A percentile compares a stretch with the other conserved stretches of the same genome.
Conservation (phyloP, 352 stramenopile genomes). For the Globisporangium carolinianum region DNA sequence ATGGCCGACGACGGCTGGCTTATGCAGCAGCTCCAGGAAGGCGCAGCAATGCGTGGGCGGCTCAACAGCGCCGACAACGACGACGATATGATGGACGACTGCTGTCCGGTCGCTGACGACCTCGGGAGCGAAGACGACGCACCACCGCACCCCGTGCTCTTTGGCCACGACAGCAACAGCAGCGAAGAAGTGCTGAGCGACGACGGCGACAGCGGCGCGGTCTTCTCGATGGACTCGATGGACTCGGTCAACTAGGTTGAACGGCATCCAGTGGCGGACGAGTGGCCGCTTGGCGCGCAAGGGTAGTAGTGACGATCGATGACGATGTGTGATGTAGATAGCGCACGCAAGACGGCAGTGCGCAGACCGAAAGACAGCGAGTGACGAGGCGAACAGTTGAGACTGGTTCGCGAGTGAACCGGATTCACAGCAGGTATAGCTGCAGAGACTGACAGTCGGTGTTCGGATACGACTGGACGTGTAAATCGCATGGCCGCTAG, state of each 20-base stretch:
- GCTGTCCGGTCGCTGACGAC: slow-evolving; percentile 27
- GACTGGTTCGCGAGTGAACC: too few relatives aligned
- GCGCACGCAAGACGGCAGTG: too few relatives aligned
- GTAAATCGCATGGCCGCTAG: neutral
- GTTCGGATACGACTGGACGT: slow-evolving; percentile 7
- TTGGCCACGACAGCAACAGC: slow-evolving; percentile 50
- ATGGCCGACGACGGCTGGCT: slow-evolving; percentile 84
- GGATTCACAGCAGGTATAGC: too few relatives aligned
- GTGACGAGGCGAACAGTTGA: too few relatives aligned
- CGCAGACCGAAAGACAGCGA: too few relatives aligned
- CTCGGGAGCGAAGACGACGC: slow-evolving; percentile 53
- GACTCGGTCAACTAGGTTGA: neutral
- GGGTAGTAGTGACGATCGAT: neutral
- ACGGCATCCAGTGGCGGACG: too few relatives aligned
- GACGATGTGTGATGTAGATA: neutral
- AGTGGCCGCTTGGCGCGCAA: too few relatives aligned
- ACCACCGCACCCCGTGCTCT: slow-evolving; percentile 23
- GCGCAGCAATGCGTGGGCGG: slow-evolving; percentile 61
- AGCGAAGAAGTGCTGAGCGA: slow-evolving; percentile 46
- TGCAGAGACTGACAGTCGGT: too few relatives aligned
- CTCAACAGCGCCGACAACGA: slow-evolving; percentile 58
- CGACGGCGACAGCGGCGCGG: slow-evolving; percentile 27
- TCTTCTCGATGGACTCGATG: slow-evolving; percentile 11
- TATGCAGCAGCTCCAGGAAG: slow-evolving; percentile 72
- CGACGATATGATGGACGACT: slow-evolving; percentile 30